These are phyloP conservation scores for Gomphus sp. DNA, from an alignment of 1,284 basidiomycete genomes.

Conservation along the genomic window DNA sequence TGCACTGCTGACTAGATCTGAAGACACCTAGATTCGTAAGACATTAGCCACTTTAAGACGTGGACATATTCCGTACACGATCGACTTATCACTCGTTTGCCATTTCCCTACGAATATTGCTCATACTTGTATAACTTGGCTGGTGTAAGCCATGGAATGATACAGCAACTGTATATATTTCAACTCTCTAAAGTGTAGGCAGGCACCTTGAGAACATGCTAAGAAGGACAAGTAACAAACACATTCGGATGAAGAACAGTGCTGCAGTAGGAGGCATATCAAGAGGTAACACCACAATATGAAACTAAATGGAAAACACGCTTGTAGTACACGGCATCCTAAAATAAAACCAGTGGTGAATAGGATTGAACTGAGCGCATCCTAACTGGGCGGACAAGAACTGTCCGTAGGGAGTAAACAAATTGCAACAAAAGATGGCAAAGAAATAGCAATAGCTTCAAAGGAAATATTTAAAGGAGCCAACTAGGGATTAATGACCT, in stretches of 20 bases:
- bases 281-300: background rate
- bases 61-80: background rate
- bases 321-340: conserved; percentile 9
- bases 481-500: conserved; percentile 9
- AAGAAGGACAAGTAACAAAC: background rate
- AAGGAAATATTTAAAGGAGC: conserved; percentile 4
- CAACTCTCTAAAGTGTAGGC: background rate
- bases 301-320: conserved; percentile 4
- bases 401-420: background rate
- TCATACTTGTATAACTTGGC: background rate
- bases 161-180: background rate
- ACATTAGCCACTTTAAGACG: background rate
- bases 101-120: background rate
- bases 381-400: conserved; percentile 6
- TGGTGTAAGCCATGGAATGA: background rate
- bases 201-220: background rate
- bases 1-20: background rate
- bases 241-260: background rate
- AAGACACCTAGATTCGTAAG: conserved; percentile 3
- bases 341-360: conserved; percentile 5
- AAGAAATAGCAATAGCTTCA: conserved; percentile 8
- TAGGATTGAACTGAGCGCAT: conserved; percentile 6
- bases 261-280: conserved; percentile 1
- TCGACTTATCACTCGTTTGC: background rate
- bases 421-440: background rate